Evolutionary conservation across 768 basidiomycete species (phyloP), one percentile per base, ranked within the genome.

Genomic region (Cystoderma amianthinum): DNA sequence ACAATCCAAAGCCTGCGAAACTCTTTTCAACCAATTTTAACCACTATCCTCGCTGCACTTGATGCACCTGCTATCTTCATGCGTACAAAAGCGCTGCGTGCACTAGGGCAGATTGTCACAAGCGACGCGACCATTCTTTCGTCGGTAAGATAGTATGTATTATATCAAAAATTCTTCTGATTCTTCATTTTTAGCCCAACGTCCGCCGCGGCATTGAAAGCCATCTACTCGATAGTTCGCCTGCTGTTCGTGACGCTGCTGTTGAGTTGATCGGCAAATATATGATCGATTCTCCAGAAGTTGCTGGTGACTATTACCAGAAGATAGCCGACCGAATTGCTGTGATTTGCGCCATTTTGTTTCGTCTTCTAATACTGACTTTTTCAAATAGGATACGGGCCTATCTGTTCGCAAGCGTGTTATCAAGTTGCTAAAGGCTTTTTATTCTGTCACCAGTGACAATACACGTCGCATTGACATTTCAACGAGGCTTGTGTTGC

Each of bases 201-300:
- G 91, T 98, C 25, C 82, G 90, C 23, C 72, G 76, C 36, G 81
- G 88, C 2, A 90, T 99, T 48, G 92, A 97, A 60, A 81, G 79
- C 24, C 90, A 96, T 54, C 73, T 99, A 11, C 68, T 87, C 2
- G 96, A 99, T 51, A 85, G 76, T 48, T 98, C 96, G 1, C 85
- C 96, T 1, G 86, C 88, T 13, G 96, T 99, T 5, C 86, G 96
- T 9, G 96, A 99, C 57, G 92, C 93, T 3, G 93, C 95, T 4
- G 89, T 99, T 11, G 96, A 98, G 55, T 67, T 99, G 43, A 89
- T 98, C 43, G 96, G 96, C n/a, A 95, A 92, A 64, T 95, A 98
- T 53, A 83, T 98, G 69, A 78, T 93, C 24, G 85, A 91, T 46
- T 82, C 84, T 0, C 89, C 91, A 0, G 81, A 82, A 42, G 81